Conservation (phyloP, 805 yeast genomes). For the Nakazawaea holstii region DNA sequence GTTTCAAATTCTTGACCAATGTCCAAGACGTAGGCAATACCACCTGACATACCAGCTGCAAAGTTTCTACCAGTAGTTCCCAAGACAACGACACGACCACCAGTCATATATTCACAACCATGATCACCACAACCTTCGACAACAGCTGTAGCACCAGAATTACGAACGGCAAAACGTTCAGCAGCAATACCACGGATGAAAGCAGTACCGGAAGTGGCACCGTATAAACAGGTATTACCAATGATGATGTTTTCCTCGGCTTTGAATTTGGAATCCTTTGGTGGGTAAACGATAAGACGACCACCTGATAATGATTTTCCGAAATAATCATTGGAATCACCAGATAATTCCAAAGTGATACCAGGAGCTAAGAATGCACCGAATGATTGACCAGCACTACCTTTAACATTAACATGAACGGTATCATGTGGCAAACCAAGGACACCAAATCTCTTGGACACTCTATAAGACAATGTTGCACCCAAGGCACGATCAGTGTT, state of each 20-base stretch:
- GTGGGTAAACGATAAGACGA: slow-evolving; percentile 87
- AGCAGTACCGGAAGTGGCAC: slow-evolving; percentile 94
- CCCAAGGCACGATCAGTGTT: slow-evolving; percentile 97
- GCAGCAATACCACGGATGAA: slow-evolving; percentile 97
- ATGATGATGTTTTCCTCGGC: slow-evolving; percentile 95
- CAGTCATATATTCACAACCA: slow-evolving; percentile 99
- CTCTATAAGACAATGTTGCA: slow-evolving; percentile 88
- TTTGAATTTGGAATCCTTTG: slow-evolving; percentile 74
- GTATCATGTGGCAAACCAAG: slow-evolving; percentile 93
- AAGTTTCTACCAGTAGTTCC: slow-evolving; percentile 90
- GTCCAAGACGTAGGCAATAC: slow-evolving; percentile 94
- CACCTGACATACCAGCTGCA: slow-evolving; percentile 99
- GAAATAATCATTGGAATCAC: slow-evolving; percentile 97
- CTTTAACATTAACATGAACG: slow-evolving; percentile 83
- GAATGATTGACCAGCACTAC: slow-evolving; percentile 97
- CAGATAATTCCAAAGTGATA: slow-evolving; percentile 89
- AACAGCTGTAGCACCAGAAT: slow-evolving; percentile 96
- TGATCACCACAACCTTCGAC: slow-evolving; percentile 98
- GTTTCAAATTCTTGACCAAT: slow-evolving; percentile 88
- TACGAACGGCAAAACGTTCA: slow-evolving; percentile 96
- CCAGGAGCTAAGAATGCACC: slow-evolving; percentile 98
- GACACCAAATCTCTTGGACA: slow-evolving; percentile 91
- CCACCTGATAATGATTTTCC: slow-evolving; percentile 98
- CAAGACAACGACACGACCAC: slow-evolving; percentile 93
- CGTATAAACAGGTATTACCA: slow-evolving; percentile 96